phyloP scores from a whole-genome alignment of 2,329 filamentous ascomycete species.

The Penicillium janthinellum region DNA sequence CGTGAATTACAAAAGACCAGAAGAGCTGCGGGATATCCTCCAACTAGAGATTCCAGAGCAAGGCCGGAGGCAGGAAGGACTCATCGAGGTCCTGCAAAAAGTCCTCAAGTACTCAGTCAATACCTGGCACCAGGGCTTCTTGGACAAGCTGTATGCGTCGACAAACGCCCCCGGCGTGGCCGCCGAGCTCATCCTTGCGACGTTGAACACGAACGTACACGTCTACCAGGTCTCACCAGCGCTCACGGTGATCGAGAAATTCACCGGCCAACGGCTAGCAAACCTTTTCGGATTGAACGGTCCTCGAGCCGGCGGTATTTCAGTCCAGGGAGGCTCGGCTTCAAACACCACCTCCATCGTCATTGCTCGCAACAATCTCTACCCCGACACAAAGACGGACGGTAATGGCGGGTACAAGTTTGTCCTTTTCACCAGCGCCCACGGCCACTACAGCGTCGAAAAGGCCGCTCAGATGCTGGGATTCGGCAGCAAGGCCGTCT shows the following conservation, averaged over 20 bases:
- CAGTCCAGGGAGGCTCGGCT: constrained; percentile 76
- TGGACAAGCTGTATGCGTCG: constrained; percentile 92
- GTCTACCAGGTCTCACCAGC: constrained; percentile 93
- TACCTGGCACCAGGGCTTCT: constrained; percentile 96
- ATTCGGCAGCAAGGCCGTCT: constrained; percentile 73
- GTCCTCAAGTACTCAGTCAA: constrained; percentile 88
- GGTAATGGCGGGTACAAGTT: constrained; percentile 70
- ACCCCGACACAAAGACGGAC: constrained; percentile 71
- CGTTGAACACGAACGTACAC: constrained; percentile 91
- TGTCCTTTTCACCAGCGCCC: constrained; percentile 81
- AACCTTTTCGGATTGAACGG: constrained; percentile 74
- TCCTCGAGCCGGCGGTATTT: constrained; percentile 69
- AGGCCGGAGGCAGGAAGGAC: constrained; percentile 65
- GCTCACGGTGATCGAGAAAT: constrained; percentile 83
- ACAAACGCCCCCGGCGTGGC: constrained; percentile 85
- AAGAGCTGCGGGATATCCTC: constrained; percentile 59
- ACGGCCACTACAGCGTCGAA: constrained; percentile 93
- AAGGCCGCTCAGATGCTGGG: constrained; percentile 93
- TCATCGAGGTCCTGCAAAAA: constrained; percentile 69
- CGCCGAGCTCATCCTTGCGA: constrained; percentile 79
- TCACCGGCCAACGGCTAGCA: constrained; percentile 72
- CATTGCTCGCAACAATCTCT: constrained; percentile 83
- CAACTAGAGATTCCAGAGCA: constrained; percentile 58
- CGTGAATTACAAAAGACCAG: constrained; percentile 63
- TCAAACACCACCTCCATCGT: constrained; percentile 86